These are phyloP conservation scores for Nannochloropsis gaditana DNA, from an alignment of 108 stramenopile species.

Conservation along the genomic window DNA sequence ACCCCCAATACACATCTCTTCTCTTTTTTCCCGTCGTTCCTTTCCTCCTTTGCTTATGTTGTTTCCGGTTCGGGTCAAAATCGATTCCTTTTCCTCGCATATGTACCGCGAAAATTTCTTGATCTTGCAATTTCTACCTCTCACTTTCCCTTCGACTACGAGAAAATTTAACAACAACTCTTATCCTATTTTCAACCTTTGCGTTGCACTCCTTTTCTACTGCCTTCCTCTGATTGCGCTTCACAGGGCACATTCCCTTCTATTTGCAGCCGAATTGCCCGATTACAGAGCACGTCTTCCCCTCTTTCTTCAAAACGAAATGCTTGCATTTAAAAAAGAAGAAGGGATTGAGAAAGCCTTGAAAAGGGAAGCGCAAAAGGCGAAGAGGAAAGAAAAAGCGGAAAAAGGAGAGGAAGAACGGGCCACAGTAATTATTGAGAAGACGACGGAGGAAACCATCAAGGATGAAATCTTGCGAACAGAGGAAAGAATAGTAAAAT, in stretches of 20 bases:
- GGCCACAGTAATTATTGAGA: neutral
- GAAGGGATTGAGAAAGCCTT: constrained; percentile 45
- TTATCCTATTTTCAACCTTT: neutral
- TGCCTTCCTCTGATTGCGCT: neutral
- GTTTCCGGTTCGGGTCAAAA: no score
- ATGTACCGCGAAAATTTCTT: no score
- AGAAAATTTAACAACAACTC: no score
- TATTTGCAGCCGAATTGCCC: constrained; percentile 84
- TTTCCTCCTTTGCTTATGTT: neutral
- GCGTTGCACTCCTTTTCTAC: neutral
- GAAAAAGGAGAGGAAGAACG: neutral
- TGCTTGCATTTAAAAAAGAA: constrained; percentile 46
- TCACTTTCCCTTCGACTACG: no score
- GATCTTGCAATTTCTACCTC: no score
- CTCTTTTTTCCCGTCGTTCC: neutral
- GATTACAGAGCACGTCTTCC: constrained; percentile 46
- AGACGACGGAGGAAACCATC: neutral
- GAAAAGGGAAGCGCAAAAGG: constrained; percentile 25
- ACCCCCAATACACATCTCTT: neutral
- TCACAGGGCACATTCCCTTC: constrained; percentile 74
- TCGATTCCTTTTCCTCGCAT: no score
- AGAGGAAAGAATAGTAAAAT: neutral
- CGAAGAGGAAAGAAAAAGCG: constrained; percentile 19
- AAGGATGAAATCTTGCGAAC: neutral
- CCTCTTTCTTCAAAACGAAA: constrained; percentile 37